Conservation (phyloP, 495 filamentous ascomycete genomes). For the Delitschia confertaspora region DNA sequence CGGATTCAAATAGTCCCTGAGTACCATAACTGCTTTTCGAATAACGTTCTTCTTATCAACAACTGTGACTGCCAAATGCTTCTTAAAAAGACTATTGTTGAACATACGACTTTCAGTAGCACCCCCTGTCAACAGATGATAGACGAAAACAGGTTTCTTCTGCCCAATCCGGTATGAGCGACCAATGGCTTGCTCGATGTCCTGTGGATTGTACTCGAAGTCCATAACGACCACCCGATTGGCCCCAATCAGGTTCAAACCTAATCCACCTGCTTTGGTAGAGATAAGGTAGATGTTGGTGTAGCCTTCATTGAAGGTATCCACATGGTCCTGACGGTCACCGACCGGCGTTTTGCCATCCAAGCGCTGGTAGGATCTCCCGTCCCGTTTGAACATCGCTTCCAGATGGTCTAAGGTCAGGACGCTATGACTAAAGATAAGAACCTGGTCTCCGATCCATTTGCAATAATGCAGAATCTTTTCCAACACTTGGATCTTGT, state of each 20-base stretch:
- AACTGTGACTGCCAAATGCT: slow-evolving; percentile 64
- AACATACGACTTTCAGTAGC: slow-evolving; percentile 68
- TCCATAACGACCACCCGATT: slow-evolving; percentile 88
- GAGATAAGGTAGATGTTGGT: slow-evolving; percentile 66
- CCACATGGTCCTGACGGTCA: slow-evolving; percentile 51
- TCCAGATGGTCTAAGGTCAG: slow-evolving; percentile 62
- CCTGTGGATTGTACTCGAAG: slow-evolving; percentile 66
- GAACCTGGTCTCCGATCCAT: slow-evolving; percentile 55
- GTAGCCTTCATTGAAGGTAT: slow-evolving; percentile 53
- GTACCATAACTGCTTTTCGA: slow-evolving; percentile 42
- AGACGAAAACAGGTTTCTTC: slow-evolving; percentile 73
- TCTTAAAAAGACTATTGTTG: slow-evolving; percentile 69
- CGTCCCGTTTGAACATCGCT: slow-evolving; percentile 36
- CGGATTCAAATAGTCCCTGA: slow-evolving; percentile 50
- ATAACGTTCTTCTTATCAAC: slow-evolving; percentile 73
- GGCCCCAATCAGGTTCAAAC: slow-evolving; percentile 74
- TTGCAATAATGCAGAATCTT: slow-evolving; percentile 57
- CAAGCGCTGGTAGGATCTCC: slow-evolving; percentile 44
- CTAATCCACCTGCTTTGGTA: slow-evolving; percentile 70
- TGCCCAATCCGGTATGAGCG: slow-evolving; percentile 84
- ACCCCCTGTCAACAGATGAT: slow-evolving; percentile 70
- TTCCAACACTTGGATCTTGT: slow-evolving; percentile 57
- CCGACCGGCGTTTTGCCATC: slow-evolving; percentile 52
- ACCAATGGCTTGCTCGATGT: slow-evolving; percentile 84
- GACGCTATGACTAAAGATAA: slow-evolving; percentile 73